phyloP scores from a whole-genome alignment of 345 rosid genomes.

The Alliaria petiolata region DNA sequence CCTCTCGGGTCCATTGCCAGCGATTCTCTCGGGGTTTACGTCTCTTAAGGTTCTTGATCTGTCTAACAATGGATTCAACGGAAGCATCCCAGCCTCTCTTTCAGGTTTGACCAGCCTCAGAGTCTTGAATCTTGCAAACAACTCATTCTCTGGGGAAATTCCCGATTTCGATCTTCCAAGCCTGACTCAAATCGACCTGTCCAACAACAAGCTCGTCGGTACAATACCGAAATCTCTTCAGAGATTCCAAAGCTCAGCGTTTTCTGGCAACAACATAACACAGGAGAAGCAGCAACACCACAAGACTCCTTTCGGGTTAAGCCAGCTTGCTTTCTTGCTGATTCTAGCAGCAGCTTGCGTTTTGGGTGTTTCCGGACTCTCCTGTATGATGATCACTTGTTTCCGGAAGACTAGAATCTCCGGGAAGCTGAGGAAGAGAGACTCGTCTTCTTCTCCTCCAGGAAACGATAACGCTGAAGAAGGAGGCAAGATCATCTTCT shows the following conservation, averaged over 20 bases:
- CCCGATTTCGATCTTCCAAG: slow-evolving; percentile 58
- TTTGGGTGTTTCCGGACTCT: slow-evolving; percentile 44
- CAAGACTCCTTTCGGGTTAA: slow-evolving; percentile 32
- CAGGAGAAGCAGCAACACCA: not conserved
- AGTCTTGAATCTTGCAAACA: slow-evolving; percentile 73
- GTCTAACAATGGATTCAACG: slow-evolving; percentile 69
- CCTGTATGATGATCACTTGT: slow-evolving; percentile 41
- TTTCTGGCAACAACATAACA: slow-evolving; percentile 55
- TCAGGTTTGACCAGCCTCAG: slow-evolving; percentile 57
- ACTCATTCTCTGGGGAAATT: slow-evolving; percentile 68
- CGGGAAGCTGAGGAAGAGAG: slow-evolving; percentile 53
- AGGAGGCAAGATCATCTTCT: slow-evolving; percentile 63
- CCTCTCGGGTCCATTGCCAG: slow-evolving; percentile 62
- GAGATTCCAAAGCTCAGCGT: slow-evolving; percentile 54
- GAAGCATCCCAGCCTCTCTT: slow-evolving; percentile 59
- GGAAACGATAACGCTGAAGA: slow-evolving; percentile 62
- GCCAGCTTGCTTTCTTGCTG: slow-evolving; percentile 52
- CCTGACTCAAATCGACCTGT: slow-evolving; percentile 54
- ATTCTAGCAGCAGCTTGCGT: slow-evolving; percentile 50
- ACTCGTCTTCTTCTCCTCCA: slow-evolving; percentile 42
- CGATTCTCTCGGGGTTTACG: slow-evolving; percentile 52
- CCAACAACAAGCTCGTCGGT: slow-evolving; percentile 66
- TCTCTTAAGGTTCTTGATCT: slow-evolving; percentile 66
- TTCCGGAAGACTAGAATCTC: slow-evolving; percentile 31
- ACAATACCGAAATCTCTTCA: slow-evolving; percentile 54